Evolutionary conservation across 2,329 filamentous ascomycete species (phyloP).

Genomic region (Dactylonectria estremocensis): DNA sequence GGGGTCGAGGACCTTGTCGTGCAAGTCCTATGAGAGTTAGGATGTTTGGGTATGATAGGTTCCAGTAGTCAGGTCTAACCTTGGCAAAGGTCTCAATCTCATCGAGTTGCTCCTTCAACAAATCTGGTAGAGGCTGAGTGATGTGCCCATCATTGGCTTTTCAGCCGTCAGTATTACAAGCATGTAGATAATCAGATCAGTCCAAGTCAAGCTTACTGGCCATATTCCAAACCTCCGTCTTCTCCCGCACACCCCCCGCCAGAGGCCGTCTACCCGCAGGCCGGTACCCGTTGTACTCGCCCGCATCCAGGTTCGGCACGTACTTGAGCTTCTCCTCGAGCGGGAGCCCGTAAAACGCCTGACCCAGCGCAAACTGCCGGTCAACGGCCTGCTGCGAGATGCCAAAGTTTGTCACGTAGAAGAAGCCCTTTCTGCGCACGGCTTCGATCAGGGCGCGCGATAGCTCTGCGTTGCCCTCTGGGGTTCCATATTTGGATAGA

Average conservation of each 20-base stretch:
- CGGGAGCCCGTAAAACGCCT: slow-evolving; percentile 68
- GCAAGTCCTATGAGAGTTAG: slow-evolving; percentile 53
- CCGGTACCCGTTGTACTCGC: slow-evolving; percentile 71
- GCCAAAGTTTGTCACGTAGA: slow-evolving; percentile 70
- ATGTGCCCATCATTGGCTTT: slow-evolving; percentile 51
- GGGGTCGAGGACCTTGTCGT: slow-evolving; percentile 69
- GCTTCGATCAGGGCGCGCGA: slow-evolving; percentile 51
- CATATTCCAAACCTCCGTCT: slow-evolving; percentile 58
- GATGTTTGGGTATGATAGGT: no score
- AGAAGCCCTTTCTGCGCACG: slow-evolving; percentile 53
- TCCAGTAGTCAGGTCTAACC: slow-evolving; percentile 1
- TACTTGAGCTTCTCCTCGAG: slow-evolving; percentile 74
- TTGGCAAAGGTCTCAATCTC: slow-evolving; percentile 39
- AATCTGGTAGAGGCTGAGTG: slow-evolving; percentile 21
- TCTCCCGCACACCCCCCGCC: slow-evolving; percentile 57
- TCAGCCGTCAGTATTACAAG: background rate
- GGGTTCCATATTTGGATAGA: slow-evolving; percentile 52
- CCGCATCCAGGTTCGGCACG: slow-evolving; percentile 60
- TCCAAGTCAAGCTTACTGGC: slow-evolving; percentile 46
- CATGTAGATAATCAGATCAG: background rate
- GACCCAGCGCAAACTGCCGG: slow-evolving; percentile 71
- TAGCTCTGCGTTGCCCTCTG: slow-evolving; percentile 50
- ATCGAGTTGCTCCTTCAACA: slow-evolving; percentile 26
- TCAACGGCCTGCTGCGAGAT: slow-evolving; percentile 72
- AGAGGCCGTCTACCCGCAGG: slow-evolving; percentile 60